Evolutionary conservation across 169 alveolate genomes (phyloP).

Genomic region (Plasmodium cynomolgi): DNA sequence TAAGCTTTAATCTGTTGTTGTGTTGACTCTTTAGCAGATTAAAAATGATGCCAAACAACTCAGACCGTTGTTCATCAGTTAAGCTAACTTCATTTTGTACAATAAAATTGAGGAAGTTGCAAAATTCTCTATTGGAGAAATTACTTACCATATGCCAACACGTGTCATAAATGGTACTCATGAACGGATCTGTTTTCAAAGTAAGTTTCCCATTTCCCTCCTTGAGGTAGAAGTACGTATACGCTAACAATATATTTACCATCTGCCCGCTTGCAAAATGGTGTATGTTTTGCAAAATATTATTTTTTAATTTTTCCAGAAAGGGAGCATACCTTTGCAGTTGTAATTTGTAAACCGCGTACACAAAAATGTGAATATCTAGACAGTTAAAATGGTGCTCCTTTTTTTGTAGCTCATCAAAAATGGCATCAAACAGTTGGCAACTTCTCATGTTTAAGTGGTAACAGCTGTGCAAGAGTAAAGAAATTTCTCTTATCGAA

Average conservation of each 20-base stretch:
- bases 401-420: conserved; percentile 3
- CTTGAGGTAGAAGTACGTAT: conserved; percentile 7
- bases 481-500: conserved; percentile 63
- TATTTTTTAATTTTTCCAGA: conserved; percentile 50
- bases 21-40: conserved; percentile 12
- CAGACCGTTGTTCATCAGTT: background rate
- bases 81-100: conserved; percentile 44
- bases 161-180: conserved; percentile 26
- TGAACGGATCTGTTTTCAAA: background rate
- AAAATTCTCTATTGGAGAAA: conserved; percentile 60
- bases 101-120: conserved; percentile 67
- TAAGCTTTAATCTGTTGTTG: background rate
- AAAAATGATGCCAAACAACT: background rate
- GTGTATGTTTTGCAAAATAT: conserved; percentile 24
- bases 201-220: background rate
- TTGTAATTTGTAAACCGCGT: conserved; percentile 53
- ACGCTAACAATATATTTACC: conserved; percentile 49
- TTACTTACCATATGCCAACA: conserved; percentile 10
- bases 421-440: conserved; percentile 20
- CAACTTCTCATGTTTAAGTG: conserved; percentile 17
- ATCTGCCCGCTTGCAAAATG: conserved; percentile 52
- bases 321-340: conserved; percentile 19
- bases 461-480: conserved; percentile 43
- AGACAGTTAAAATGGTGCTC: conserved; percentile 15
- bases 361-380: conserved; percentile 58